Evolutionary conservation across 345 rosid species (phyloP), one percentile per base, ranked within the genome.

Genomic region (Xanthoceras sorbifolium): DNA sequence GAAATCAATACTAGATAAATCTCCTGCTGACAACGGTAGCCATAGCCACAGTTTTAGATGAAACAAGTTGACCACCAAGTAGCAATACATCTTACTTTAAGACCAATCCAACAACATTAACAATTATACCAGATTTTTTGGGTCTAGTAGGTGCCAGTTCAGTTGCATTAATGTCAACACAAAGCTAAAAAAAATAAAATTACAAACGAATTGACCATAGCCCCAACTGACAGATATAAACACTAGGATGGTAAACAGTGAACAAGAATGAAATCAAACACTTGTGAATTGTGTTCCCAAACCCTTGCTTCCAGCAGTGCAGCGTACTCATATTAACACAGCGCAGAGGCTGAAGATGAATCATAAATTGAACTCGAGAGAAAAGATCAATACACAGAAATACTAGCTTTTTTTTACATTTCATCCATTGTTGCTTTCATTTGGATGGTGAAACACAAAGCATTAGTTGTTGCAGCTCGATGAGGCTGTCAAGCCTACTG

Each of bases 391-490:
- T 23, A 15, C 3, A 36, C 2, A 4, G 20, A 57, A 72, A 36
- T 6, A 26, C n/a, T 32, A 38, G 48, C 44, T 36, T 61, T 40
- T 42, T 36, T 61, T 40, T 42, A 61, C 68, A 61, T 40, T 73
- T 28, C 67, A 73, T 26, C 76, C 55, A 5, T 60, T 46, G 6
- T 34, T 72, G 22, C 28, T 22, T 63, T 38, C 69, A 74, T 4
- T 25, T 60, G 22, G 67, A 22, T 29, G 23, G 50, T n/a, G 31
- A 74, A 46, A 31, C 52, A 64, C 46, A 12, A 14, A 9, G 14
- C n/a, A 29, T 3, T 25, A 48, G 6, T 42, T 14, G 23, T 38
- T 11, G 29, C 23, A 44, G 31, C 17, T 17, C 26, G 3, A 26
- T 22, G 60, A 48, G 29, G 65, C n/a, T 55, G 22, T 48, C 60